Base-by-base conservation (phyloP, 2,329 filamentous ascomycete genomes). In the Neopestalotiopsis sp. region DNA sequence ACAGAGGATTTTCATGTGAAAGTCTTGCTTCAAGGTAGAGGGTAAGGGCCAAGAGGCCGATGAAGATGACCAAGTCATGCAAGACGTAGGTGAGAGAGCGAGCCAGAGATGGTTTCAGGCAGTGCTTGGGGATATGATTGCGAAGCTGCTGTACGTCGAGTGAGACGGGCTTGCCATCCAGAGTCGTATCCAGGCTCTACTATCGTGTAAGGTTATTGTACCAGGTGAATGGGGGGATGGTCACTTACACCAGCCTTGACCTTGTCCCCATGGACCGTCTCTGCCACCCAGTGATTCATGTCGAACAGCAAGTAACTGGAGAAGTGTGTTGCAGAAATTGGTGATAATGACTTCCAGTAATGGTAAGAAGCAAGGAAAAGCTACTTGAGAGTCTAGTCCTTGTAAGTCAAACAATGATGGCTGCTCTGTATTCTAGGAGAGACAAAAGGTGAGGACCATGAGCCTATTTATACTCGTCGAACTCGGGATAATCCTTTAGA, bases 51-150 rank as follows among this genome's bases (percentile, higher is more conserved):
- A 83, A 82, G 63, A 89, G 80, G 56, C 77, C 76, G n/a, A 78
- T 72, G 70, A 84, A 82, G 75, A 88, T 82, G 75, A 81, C 72
- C 68, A 86, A 77, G 77, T 90, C 88, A 70, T 88, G 86, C 71
- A 84, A 77, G 70, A 90, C 79, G 76, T 89, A 90, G 75, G 79
- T 78, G 73, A 86, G 79, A 5, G 86, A 89, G 40, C 78, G 82
- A 69, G 81, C 69, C 57, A 83, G 81, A 34, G 85, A 85, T 3
- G 86, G 85, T 74, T 87, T 77, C 78, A 90, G 89, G 83, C 89
- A 91, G 74, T 90, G 84, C 14, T 83, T 79, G 13, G 88, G 89
- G 71, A 90, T 90, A 64, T 86, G 84, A 72, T 83, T 78, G 59
- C 81, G 77, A 70, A 85, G 78, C 58, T 79, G 81, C 73, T 83